Conservation (phyloP, 73 alveolate species). For the Paramecium tetraurelia region DNA sequence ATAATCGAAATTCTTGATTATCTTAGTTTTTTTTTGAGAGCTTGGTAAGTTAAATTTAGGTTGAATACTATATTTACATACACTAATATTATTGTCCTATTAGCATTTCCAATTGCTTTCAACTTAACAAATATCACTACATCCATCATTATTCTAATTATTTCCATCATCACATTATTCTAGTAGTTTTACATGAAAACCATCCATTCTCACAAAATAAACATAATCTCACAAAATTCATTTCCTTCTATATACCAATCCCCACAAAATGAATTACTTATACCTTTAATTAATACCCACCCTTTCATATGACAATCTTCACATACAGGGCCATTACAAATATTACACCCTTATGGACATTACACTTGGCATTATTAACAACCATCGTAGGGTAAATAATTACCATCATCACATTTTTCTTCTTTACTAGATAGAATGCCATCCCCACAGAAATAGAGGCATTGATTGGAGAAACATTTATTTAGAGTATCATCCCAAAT, state of each 20-base stretch:
- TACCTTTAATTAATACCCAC: background rate
- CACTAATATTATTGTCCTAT: background rate
- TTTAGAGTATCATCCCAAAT: background rate
- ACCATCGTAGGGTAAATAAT: background rate
- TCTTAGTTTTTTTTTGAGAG: background rate
- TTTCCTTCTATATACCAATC: background rate
- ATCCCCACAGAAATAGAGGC: background rate
- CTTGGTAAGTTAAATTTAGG: background rate
- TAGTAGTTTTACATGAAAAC: background rate
- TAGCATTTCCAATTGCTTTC: background rate
- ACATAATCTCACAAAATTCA: background rate
- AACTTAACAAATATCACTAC: background rate
- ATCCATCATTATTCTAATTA: background rate
- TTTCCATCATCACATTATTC: slow-evolving; percentile 20
- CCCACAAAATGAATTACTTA: background rate
- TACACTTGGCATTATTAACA: background rate
- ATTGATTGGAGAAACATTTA: background rate
- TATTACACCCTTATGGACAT: background rate
- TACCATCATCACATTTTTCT: background rate
- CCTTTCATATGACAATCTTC: background rate
- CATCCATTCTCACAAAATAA: background rate
- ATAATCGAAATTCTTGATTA: background rate
- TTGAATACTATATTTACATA: background rate
- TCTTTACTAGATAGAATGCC: background rate
- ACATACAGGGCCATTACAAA: background rate